Evolutionary conservation across 371 early-diverging fungal genomes (phyloP), one percentile per base, ranked within the genome.

Genomic region (Rhizopus delemar): DNA sequence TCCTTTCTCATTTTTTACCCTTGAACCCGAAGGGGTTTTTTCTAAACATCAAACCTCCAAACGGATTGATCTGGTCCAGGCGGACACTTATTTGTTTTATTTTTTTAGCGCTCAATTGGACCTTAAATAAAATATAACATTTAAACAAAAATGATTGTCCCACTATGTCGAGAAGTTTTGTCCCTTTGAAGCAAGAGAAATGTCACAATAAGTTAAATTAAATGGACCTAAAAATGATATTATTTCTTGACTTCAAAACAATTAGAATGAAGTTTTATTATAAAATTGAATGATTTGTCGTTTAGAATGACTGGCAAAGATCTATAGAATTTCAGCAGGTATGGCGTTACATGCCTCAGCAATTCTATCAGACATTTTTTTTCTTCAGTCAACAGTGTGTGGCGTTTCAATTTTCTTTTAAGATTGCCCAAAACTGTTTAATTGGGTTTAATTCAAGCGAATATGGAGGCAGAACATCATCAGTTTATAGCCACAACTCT

Each of bases 291-390:
- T 38, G 49, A 56, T 56, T 48, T 56, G 57, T 38, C 57, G 57
- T 48, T 56, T 56, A 57, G 38, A 43, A 49, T 51, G 51, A 41
- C 58, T 41, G 43, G 51, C 41, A 57, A 57, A 49, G 41, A 16
- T 33, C 7, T 35, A 38, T 53, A 53, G 53, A 53, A 41, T 45
- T 45, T 49, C 49, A 54, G 45, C 53, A 48, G 53, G 53, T 46
- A 53, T 48, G 32, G 46, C 53, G 45, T 59, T 59, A 53, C 22
- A 22, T 22, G 22, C 22, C 22, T 22, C 46, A 51, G 56, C 53
- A 46, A 62, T 62, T 56, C 56, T 62, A 45, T 52, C 46, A 56
- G 51, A 61, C 51, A 56, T 32, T 51, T 49, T 61, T 50, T 61
- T 50, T 61, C 45, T 50, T 53, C 50, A 41, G 22, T 54, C 55